These are phyloP conservation scores for Alternaria solani DNA, from an alignment of 2,329 filamentous ascomycete genomes.

Conservation along the genomic window DNA sequence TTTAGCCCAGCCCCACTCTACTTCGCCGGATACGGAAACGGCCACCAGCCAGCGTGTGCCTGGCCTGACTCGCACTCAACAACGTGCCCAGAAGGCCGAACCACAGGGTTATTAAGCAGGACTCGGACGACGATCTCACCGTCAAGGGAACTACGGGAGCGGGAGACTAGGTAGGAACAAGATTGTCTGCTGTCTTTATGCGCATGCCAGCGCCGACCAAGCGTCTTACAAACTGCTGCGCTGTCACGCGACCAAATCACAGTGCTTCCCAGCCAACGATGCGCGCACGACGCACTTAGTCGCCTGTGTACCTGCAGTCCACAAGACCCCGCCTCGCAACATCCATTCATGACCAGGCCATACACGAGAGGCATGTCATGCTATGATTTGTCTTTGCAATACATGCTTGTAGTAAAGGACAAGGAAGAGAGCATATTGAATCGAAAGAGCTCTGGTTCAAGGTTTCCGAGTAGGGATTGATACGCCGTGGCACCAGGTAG, in stretches of 20 bases:
- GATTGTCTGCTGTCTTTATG: conserved; percentile 16
- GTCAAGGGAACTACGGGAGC: neutral
- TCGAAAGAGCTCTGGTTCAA: neutral
- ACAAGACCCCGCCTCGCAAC: conserved; percentile 48
- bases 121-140: neutral
- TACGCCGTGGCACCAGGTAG: neutral
- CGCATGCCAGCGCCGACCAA: conserved; percentile 10
- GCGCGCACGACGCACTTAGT: conserved; percentile 41
- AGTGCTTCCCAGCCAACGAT: conserved; percentile 24
- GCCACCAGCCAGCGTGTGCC: conserved; percentile 8
- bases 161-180: neutral
- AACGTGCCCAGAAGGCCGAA: neutral
- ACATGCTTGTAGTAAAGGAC: neutral
- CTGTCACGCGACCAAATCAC: conserved; percentile 43
- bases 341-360: neutral
- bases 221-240: conserved; percentile 33
- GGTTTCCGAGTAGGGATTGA: no score
- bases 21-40: conserved; percentile 4
- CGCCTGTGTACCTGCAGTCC: conserved; percentile 45
- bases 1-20: conserved; percentile 13
- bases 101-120: neutral
- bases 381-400: neutral
- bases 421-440: neutral
- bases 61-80: conserved; percentile 19
- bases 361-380: neutral